Base-by-base conservation (phyloP, 768 basidiomycete genomes). In the Serpula lacrymans region DNA sequence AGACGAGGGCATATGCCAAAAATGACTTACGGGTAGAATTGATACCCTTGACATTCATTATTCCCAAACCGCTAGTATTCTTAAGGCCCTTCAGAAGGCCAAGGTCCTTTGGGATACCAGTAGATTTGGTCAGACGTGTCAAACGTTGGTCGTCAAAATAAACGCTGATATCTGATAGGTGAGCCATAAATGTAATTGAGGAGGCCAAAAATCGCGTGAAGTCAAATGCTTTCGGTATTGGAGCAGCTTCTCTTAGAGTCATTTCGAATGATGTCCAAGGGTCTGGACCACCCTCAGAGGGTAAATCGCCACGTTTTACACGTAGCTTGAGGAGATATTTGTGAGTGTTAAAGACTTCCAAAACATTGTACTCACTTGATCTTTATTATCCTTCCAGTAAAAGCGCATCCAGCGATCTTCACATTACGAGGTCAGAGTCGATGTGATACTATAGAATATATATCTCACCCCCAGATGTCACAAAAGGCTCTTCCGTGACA, bases 321-420 rank as follows among this genome's bases (percentile, higher is more conserved):
- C 84, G 87, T 1, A 97, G 73, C 84, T 91, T 39, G 37, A 17
- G 29, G 21, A 42, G 23, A 13, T 4, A 34, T 47, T 22, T 40
- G 51, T 36, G 34, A 17, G 36, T 7, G 1, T 13, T 17, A 23
- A n/a, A 10, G 5, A 37, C n/a, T n/a, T 36, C n/a, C 6, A 21
- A 20, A 23, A 6, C 27, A 18, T 26, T 14, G n/a, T 6, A 41
- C 59, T 25, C 48, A 84, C 83, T 69, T 93, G 90, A 54, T 93
- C 90, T 53, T 87, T 89, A 52, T 85, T 86, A 53, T 88, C 88
- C 57, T 91, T 93, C 91, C 91, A 97, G 58, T 94, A 88, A 59
- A 96, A 97, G 0, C 82, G 85, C 92, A 95, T 95, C 80, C 90
- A 92, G 55, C 87, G 78, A 23, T 80, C 91, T 76, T 57, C 46